Evolutionary conservation across 1,284 basidiomycete species (phyloP).

Genomic region (Rhodotorula sp.): DNA sequence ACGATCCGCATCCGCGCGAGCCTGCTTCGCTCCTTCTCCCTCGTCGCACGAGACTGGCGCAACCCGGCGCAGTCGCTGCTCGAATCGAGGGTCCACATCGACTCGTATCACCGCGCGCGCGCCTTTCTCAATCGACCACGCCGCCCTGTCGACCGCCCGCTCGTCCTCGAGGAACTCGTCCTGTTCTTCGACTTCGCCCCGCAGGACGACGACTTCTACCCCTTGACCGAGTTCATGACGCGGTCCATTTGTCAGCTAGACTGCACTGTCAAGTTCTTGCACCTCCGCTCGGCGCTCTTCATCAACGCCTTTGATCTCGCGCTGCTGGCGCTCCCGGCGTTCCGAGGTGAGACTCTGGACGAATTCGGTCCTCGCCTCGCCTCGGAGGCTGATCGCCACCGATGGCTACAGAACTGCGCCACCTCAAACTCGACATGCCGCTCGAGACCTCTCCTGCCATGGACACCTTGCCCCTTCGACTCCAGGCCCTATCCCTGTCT

Average conservation of each 20-base stretch:
- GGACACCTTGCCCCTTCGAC: background rate
- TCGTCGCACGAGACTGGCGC: constrained; percentile 11
- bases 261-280: constrained; percentile 3
- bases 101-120: constrained; percentile 5
- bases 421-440: constrained; percentile 20
- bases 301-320: constrained; percentile 13
- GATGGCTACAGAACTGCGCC: constrained; percentile 1
- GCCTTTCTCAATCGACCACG: constrained; percentile 9
- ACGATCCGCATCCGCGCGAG: constrained; percentile 8
- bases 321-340: constrained; percentile 6
- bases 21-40: constrained; percentile 8
- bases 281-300: constrained; percentile 19
- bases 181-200: constrained; percentile 24
- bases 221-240: constrained; percentile 15
- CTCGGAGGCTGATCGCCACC: background rate
- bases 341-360: constrained; percentile 2
- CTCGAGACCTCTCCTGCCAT: constrained; percentile 9
- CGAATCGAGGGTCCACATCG: constrained; percentile 22
- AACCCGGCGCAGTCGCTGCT: constrained; percentile 19
- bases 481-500: constrained; percentile 11
- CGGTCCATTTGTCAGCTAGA: constrained; percentile 1
- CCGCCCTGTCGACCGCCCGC: background rate
- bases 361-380: too few relatives aligned
- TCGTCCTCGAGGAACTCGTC: constrained; percentile 25
- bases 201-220: constrained; percentile 22